Evolutionary conservation across 2,329 filamentous ascomycete species (phyloP).

Genomic region (Teratosphaeria zuluensis): DNA sequence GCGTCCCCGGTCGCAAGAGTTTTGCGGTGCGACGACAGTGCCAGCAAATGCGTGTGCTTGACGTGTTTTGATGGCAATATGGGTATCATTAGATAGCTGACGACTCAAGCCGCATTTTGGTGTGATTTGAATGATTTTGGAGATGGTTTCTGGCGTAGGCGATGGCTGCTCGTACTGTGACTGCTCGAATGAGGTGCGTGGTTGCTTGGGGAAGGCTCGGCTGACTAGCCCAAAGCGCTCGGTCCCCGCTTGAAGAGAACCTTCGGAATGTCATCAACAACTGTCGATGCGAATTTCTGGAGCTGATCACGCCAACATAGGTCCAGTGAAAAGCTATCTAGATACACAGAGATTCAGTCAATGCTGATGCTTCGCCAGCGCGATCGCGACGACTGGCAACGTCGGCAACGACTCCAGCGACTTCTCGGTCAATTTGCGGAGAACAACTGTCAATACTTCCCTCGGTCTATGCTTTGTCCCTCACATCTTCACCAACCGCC

Average conservation of each 20-base stretch:
- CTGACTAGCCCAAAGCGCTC: no score
- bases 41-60: background rate
- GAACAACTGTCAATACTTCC: background rate
- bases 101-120: background rate
- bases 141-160: constrained; percentile 5
- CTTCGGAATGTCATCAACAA: background rate
- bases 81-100: constrained; percentile 9
- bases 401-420: background rate
- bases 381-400: background rate
- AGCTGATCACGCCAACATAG: background rate
- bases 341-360: background rate
- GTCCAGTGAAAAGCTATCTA: background rate
- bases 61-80: constrained; percentile 5
- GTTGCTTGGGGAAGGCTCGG: no score
- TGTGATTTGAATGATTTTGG: constrained; percentile 3
- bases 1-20: background rate
- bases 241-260: background rate
- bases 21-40: background rate
- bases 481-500: constrained; percentile 9
- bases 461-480: constrained; percentile 4
- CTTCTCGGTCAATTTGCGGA: background rate
- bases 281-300: background rate
- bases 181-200: background rate
- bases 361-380: background rate
- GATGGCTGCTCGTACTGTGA: constrained; percentile 5